Evolutionary conservation across 805 yeast genomes (phyloP), one percentile per base, ranked within the genome.

Genomic region (Wickerhamomyces silvicola): DNA sequence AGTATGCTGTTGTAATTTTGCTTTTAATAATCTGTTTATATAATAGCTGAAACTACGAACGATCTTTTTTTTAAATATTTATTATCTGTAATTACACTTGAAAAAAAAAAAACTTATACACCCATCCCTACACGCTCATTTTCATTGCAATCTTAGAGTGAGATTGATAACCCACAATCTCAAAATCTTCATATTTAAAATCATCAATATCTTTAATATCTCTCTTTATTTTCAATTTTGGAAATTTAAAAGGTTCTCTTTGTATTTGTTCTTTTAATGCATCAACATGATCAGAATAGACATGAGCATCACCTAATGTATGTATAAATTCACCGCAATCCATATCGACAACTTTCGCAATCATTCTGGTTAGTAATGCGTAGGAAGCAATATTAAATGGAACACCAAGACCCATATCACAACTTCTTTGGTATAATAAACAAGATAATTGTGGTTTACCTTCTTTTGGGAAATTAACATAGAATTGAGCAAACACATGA

Each of bases 391-490:
- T 92, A 55, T 92, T 92, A 60, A 92, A 92, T 1, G 99, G 99
- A 15, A 92, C 97, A 10, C 99, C 99, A n/a, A 92, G 71, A 0
- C 99, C 99, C 96, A 92, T 88, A 54, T 92, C 99, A 59, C 97
- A 90, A n/a, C 95, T 83, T 50, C 99, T 75, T 62, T 92, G 99
- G 59, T 92, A 92, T 64, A 92, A 65, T 37, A 81, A 72, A 56
- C 98, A 92, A 10, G 92, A 82, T 35, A 92, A 69, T 48, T 70
- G 76, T 15, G 94, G 94, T 46, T 60, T 75, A 16, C 55, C 59
- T 18, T 63, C 64, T 30, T 60, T 54, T n/a, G 94, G 90, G 62
- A 82, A 83, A 48, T 72, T 82, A 24, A 92, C 98, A 55, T 83
- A 92, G 53, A 92, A 92, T 59, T 92, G 99, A 35, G 94, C 79